Conservation (phyloP, 495 filamentous ascomycete species). For the Xylaria intraflava region DNA sequence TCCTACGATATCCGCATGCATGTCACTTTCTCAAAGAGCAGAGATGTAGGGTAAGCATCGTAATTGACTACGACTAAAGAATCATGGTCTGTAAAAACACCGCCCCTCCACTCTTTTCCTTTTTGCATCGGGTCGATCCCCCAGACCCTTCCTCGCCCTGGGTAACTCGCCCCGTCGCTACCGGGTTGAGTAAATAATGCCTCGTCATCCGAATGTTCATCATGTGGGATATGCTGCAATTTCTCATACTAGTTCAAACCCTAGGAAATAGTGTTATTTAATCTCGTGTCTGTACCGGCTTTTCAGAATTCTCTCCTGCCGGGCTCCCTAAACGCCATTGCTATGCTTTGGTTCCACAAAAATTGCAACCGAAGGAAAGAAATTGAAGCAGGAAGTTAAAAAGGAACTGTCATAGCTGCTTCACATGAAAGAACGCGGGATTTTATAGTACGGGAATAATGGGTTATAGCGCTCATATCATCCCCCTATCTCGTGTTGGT, state of each 20-base stretch:
- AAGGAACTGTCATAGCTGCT: background rate
- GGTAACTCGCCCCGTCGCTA: background rate
- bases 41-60: too few relatives aligned
- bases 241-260: background rate
- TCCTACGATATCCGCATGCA: too few relatives aligned
- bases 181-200: background rate
- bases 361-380: background rate
- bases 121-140: background rate
- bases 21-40: too few relatives aligned
- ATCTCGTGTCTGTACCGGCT: background rate
- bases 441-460: slow-evolving; percentile 1
- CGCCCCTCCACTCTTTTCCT: background rate
- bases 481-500: background rate
- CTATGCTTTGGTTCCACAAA: slow-evolving; percentile 4
- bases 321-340: slow-evolving; percentile 7
- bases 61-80: background rate
- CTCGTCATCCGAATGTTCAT: background rate
- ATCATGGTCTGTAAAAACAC: background rate
- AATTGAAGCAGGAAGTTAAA: background rate
- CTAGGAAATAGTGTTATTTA: background rate
- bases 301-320: background rate
- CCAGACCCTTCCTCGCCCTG: background rate
- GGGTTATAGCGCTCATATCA: background rate
- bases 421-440: background rate
- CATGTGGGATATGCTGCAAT: background rate